These are phyloP conservation scores for Aschersonia sp. DNA, from an alignment of 2,329 filamentous ascomycete species.

Conservation along the genomic window DNA sequence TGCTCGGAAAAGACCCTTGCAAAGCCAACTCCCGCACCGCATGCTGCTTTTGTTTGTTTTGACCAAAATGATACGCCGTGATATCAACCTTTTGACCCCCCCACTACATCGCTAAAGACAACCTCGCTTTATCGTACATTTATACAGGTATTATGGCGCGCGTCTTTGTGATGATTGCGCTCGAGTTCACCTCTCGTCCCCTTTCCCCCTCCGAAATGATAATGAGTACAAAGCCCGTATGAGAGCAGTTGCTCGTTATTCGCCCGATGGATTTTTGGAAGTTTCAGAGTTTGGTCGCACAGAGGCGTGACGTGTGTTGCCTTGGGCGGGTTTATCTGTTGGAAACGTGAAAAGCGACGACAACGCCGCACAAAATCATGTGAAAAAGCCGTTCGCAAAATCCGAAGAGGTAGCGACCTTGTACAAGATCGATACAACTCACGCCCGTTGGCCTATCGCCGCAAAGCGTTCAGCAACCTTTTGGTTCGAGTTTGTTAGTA, in stretches of 20 bases:
- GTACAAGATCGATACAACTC: slow-evolving; percentile 1
- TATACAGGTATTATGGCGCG: slow-evolving; percentile 20
- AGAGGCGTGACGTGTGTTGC: too few species aligned
- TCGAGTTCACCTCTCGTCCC: too few species aligned
- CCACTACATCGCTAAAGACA: slow-evolving; percentile 9
- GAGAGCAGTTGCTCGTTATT: too few species aligned
- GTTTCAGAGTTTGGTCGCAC: too few species aligned
- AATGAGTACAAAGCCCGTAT: background rate
- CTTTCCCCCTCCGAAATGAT: background rate
- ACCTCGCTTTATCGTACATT: slow-evolving; percentile 17
- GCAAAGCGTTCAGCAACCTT: slow-evolving; percentile 22
- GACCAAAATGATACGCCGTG: slow-evolving; percentile 7
- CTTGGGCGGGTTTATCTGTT: too few species aligned
- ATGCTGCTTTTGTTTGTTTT: slow-evolving; percentile 3
- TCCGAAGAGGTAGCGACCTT: background rate
- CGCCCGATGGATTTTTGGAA: too few species aligned
- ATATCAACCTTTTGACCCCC: slow-evolving; percentile 4
- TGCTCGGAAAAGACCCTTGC: background rate
- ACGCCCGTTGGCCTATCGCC: slow-evolving; percentile 19
- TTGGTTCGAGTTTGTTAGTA: slow-evolving; percentile 4
- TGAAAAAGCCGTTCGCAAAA: background rate
- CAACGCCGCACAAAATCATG: too few species aligned
- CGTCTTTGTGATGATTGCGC: background rate
- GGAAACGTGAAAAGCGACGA: too few species aligned
- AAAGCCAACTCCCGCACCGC: slow-evolving; percentile 4